Evolutionary conservation across 495 filamentous ascomycete species (phyloP).

Genomic region (Cercophora scortea): DNA sequence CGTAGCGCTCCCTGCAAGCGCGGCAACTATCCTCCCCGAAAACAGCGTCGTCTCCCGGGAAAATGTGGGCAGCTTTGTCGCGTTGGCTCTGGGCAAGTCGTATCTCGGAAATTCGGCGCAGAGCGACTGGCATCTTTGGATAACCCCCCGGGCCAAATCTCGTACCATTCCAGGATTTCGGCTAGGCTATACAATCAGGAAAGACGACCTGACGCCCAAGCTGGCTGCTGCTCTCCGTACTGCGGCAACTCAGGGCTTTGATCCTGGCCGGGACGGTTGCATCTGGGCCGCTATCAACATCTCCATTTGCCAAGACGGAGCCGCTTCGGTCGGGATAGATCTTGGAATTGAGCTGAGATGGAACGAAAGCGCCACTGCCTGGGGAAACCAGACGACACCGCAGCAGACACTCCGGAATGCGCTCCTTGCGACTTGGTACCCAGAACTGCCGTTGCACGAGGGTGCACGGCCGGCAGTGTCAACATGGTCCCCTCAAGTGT

Average conservation of each 20-base stretch:
- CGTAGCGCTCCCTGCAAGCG: slow-evolving; percentile 2
- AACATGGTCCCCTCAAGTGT: slow-evolving; percentile 31
- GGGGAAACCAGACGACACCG: slow-evolving; percentile 4
- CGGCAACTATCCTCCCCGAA: not conserved
- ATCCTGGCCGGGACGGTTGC: slow-evolving; percentile 11
- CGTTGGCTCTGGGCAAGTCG: not conserved
- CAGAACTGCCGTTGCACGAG: slow-evolving; percentile 1
- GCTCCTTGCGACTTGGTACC: slow-evolving; percentile 22
- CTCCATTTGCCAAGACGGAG: slow-evolving; percentile 9
- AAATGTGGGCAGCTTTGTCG: slow-evolving; percentile 7
- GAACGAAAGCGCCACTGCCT: slow-evolving; percentile 14
- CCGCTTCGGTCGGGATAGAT: slow-evolving; percentile 1
- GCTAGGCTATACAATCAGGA: slow-evolving; percentile 1
- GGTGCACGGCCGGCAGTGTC: not conserved
- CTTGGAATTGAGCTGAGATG: slow-evolving; percentile 15
- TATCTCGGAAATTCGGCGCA: not conserved
- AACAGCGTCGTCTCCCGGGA: not conserved
- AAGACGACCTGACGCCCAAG: not conserved
- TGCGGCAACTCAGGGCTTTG: slow-evolving; percentile 1
- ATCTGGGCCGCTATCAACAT: slow-evolving; percentile 16
- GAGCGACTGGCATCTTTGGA: slow-evolving; percentile 2
- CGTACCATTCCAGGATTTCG: slow-evolving; percentile 1
- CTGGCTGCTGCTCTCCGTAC: slow-evolving; percentile 6
- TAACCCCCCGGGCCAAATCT: slow-evolving; percentile 9
- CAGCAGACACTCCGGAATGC: slow-evolving; percentile 12